Percentiles rank a stretch among this genome's conserved stretches.
These are phyloP conservation scores for Limonium bicolor DNA, from an alignment of 148 eudicot species.

Conservation along the genomic window DNA sequence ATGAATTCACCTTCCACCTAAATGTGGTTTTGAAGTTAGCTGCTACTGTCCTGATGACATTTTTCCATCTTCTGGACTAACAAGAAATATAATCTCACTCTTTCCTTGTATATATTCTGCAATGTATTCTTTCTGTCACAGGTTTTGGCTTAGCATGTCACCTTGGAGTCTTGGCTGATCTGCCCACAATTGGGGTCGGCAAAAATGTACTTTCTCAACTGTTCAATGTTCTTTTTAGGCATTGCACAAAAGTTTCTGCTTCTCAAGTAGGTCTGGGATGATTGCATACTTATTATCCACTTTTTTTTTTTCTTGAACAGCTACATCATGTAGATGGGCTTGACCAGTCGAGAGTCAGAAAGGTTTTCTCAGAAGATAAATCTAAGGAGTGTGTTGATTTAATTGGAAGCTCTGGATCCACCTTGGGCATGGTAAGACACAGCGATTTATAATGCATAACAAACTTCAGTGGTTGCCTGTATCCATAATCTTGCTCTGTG, in stretches of 20 bases:
- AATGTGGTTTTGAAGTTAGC: neutral
- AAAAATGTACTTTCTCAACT: conserved; percentile 54
- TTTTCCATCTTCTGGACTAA: no score
- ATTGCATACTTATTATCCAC: neutral
- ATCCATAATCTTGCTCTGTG: no score
- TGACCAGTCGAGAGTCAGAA: conserved; percentile 35
- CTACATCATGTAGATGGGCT: conserved; percentile 94
- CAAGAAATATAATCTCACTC: no score
- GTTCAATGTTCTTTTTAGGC: neutral
- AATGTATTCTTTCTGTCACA: no score
- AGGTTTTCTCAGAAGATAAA: conserved; percentile 26
- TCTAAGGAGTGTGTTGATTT: conserved; percentile 29
- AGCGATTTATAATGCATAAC: no score
- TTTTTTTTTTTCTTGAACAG: conserved; percentile 22
- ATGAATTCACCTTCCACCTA: no score
- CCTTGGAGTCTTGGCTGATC: conserved; percentile 75
- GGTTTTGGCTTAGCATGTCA: conserved; percentile 98
- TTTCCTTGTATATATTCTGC: no score
- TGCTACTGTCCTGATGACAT: neutral
- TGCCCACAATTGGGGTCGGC: conserved; percentile 83
- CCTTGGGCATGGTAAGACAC: conserved; percentile 73
- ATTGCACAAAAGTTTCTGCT: neutral
- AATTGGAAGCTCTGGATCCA: conserved; percentile 57
- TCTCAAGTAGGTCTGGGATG: neutral
- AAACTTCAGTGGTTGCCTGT: no score